A percentile compares a stretch with the other conserved stretches of the same genome.
Evolutionary conservation across 495 filamentous ascomycete species (phyloP).

Genomic region (Tuber brumale): DNA sequence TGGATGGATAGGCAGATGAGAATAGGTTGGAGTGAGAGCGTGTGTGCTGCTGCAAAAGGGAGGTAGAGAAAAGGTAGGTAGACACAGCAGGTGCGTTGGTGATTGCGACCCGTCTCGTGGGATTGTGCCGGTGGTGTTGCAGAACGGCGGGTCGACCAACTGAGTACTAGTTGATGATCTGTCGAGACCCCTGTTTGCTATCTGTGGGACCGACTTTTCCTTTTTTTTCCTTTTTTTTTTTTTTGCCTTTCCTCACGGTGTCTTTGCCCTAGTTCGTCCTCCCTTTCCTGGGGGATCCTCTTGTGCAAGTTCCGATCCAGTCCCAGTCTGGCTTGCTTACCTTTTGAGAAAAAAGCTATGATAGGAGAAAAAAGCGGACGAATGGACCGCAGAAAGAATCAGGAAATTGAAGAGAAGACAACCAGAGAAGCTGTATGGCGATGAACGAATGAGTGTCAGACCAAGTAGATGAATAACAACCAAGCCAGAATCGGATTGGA

Average conservation of each 20-base stretch:
- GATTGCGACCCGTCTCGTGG: conserved; percentile 38
- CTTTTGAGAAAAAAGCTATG: neutral
- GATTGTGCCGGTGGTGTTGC: conserved; percentile 39
- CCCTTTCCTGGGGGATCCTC: neutral
- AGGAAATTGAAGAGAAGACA: neutral
- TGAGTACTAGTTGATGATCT: conserved; percentile 36
- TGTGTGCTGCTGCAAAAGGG: conserved; percentile 32
- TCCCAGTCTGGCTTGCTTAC: conserved; percentile 1
- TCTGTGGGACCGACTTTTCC: neutral
- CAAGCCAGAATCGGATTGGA: conserved; percentile 27
- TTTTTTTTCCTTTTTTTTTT: conserved; percentile 11
- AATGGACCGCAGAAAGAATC: neutral
- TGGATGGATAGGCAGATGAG: conserved; percentile 3
- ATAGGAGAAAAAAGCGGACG: neutral
- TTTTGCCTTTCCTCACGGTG: neutral
- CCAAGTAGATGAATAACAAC: conserved; percentile 25
- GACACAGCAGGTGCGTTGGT: conserved; percentile 30
- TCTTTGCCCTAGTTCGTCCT: neutral
- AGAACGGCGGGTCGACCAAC: conserved; percentile 33
- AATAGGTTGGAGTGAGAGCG: conserved; percentile 18
- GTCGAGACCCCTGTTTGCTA: conserved; percentile 32
- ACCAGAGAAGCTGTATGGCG: conserved; percentile 10
- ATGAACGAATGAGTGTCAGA: conserved; percentile 33
- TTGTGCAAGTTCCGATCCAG: neutral
- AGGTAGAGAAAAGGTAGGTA: conserved; percentile 4